Percentiles rank a stretch among this genome's conserved stretches.
These are phyloP conservation scores for Novakomyces olei DNA, from an alignment of 805 yeast genomes.

Conservation along the genomic window DNA sequence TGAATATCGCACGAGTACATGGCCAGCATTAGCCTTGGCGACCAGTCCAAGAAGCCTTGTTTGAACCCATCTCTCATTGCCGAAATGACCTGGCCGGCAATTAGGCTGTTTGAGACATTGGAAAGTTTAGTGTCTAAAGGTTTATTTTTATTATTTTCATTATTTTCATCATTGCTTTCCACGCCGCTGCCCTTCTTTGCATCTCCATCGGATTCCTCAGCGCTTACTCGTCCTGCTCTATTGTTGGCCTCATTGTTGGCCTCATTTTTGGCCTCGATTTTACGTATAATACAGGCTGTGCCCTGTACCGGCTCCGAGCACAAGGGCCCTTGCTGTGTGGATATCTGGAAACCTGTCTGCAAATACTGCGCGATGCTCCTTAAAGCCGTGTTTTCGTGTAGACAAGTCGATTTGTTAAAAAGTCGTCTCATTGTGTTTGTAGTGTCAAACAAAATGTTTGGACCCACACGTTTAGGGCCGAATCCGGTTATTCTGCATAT, in stretches of 20 bases:
- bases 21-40: conserved; percentile 80
- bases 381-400: conserved; percentile 1
- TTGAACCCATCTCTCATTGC: conserved; percentile 54
- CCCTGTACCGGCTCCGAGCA: conserved; percentile 79
- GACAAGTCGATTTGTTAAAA: too few relatives aligned
- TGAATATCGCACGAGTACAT: conserved; percentile 89
- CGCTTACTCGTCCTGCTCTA: too few relatives aligned
- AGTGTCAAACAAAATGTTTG: conserved; percentile 48
- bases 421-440: conserved; percentile 8
- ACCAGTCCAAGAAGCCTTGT: conserved; percentile 48
- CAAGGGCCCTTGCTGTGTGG: conserved; percentile 68
- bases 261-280: neutral
- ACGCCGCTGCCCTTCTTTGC: neutral
- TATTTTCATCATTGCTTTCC: conserved; percentile 12
- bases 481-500: conserved; percentile 33
- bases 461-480: conserved; percentile 59
- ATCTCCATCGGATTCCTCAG: conserved; percentile 8
- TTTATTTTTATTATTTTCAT: conserved; percentile 1
- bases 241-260: conserved; percentile 24
- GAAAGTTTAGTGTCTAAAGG: conserved; percentile 4
- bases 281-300: conserved; percentile 20
- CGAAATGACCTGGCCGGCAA: conserved; percentile 54
- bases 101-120: conserved; percentile 12
- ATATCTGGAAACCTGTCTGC: conserved; percentile 65
- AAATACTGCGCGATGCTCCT: conserved; percentile 25